Evolutionary conservation across 2,329 filamentous ascomycete genomes (phyloP), one percentile per base, ranked within the genome.

Genomic region (Chrysoporthe cubensis): DNA sequence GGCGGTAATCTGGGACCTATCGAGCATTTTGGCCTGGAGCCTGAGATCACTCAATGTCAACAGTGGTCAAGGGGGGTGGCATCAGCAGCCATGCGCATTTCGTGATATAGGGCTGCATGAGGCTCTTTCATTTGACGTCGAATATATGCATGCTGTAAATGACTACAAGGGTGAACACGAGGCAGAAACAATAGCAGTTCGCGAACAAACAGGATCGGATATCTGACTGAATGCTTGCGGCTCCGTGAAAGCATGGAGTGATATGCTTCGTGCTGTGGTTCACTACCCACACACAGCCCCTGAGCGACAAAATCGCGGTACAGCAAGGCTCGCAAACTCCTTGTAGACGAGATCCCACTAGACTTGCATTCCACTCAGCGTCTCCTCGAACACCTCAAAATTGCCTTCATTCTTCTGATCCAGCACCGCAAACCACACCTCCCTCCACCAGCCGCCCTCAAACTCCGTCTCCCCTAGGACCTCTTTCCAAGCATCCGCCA

Each of bases 341-440:
- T 34, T 21, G 26, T 34, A 3, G 6, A 21, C 50, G 16, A 40
- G 34, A 43, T 16, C 57, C 37, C 21, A 68, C 71, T 64, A 78
- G 37, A 77, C 71, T 66, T 76, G 69, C 65, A 78, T 62, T 21
- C 77, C 78, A 56, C 76, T 76, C 40, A 85, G 73, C 6, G 78
- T 64, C 34, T 77, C 72, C 43, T 80, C 77, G 77, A 88, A 86
- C 1, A 82, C 70, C 21, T 82, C 81, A 74, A 81, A 83, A 72
- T 88, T 85, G 1, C 83, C 81, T 61, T 82, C 79, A 66, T 76
- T 76, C 65, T 75, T 76, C 40, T 67, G 73, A 71, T 85, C 84
- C 66, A 79, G 79, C 59, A 91, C 84, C 0, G 89, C 90, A 81
- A 92, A 92, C 68, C 86, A 82, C n/a, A 92, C 77, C 64, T 84